These are phyloP conservation scores for Aspergillus nanangensis DNA, from an alignment of 495 filamentous ascomycete genomes.

Conservation along the genomic window DNA sequence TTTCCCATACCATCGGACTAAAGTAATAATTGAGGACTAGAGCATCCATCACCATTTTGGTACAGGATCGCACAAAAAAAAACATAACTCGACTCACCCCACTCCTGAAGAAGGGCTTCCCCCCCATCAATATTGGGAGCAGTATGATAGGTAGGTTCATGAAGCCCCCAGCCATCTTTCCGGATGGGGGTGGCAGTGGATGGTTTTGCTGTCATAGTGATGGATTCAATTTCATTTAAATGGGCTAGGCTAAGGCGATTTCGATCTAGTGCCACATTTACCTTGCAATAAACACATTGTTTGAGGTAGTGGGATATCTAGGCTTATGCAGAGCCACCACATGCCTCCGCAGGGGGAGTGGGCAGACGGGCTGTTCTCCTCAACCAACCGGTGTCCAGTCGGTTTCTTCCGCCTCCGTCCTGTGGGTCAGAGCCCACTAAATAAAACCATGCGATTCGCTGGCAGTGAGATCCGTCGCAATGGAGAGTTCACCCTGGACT, in stretches of 20 bases:
- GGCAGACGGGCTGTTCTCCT: no score
- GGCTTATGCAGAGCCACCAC: no score
- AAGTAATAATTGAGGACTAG: no score
- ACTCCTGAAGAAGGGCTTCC: no score
- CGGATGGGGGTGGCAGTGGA: background rate
- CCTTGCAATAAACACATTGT: background rate
- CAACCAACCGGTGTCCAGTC: background rate
- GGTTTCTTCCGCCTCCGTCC: background rate
- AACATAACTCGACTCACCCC: no score
- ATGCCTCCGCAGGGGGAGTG: no score
- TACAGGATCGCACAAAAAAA: no score
- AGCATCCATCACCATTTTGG: no score
- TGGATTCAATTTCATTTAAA: background rate
- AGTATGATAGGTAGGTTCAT: background rate
- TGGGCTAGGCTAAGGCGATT: background rate
- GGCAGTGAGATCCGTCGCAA: background rate
- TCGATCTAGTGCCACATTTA: background rate
- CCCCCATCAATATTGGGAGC: background rate
- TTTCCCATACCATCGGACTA: no score
- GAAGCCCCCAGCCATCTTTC: background rate
- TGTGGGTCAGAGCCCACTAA: conserved; percentile 1
- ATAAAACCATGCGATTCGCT: background rate
- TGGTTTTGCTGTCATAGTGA: background rate
- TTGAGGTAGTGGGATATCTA: no score
- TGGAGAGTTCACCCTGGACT: background rate